Evolutionary conservation across 2,329 filamentous ascomycete genomes (phyloP), one percentile per base, ranked within the genome.

Genomic region (Mycosphaerelloides madeirae): DNA sequence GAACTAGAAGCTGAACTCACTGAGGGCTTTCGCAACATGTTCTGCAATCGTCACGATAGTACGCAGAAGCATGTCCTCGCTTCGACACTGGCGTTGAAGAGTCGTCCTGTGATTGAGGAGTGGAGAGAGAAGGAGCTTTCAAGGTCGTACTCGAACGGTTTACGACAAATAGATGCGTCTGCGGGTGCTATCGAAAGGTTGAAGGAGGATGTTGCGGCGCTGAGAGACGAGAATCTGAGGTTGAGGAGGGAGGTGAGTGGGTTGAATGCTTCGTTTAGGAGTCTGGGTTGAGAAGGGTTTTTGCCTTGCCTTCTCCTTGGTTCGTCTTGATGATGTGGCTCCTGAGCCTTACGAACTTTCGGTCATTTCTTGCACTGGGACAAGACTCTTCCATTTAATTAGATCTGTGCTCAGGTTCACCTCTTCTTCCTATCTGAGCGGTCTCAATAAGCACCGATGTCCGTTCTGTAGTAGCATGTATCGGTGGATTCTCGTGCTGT

Each of bases 11-110:
- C 32, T 16, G 32, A 46, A 16, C 29, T 52, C 14, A 47, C 31
- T 2, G 25, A 32, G 8, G 43, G 49, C 6, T 44, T 42, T 16
- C 35, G 38, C 28, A 25, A 38, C 3, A 49, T 47, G 46, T 52
- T 46, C 16, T 52, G 49, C 31, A 42, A 47, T 11, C 42, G 31
- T 13, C 50, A 52, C 25, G 41, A 41, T 14, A 41, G 49, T 12
- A 38, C 18, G 32, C 9, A 49, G 38, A 52, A 52, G 29, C 31
- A 45, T 11, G 19, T 39, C n/a, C 46, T 44, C 34, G 49, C 43
- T 2, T 31, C 36, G 31, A 25, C 34, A 9, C 43, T 52, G 33
- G 49, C 46, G 7, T 34, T 32, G 12, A 31, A 25, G 6, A 43
- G 41, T 40, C 25, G 49, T 19, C 29, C 29, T 9, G 41, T 47